Base-by-base conservation (phyloP, 2,329 filamentous ascomycete species). In the Trichoderma sp. region DNA sequence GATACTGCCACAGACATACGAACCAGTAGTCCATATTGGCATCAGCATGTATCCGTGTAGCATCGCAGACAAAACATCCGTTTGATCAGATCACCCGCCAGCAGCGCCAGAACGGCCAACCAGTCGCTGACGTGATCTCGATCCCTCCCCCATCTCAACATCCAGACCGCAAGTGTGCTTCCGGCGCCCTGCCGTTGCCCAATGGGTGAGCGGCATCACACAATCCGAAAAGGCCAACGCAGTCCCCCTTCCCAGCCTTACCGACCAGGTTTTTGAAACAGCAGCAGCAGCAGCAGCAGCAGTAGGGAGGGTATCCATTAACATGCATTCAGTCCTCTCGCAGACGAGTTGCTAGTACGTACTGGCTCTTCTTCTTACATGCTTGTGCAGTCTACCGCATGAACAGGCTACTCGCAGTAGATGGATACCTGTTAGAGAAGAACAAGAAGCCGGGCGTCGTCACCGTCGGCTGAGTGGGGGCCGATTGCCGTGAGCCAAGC, bases 71-170 rank as follows among this genome's bases (percentile, higher is more conserved):
- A 39, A 39, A 10, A 18, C 18, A 43, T 18, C 18, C 39, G 18
- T 43, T 43, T 43, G 39, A 43, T 43, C 39, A 43, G 39, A 43
- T 43, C 18, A 43, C 39, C 39, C 39, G 39, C 26, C 26, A 26
- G 26, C 26, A 26, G 26, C 2, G 18, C 24, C 54, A 37, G 7
- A 34, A 58, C 43, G 43, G 37, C 56, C 39, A 51, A 54, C 30
- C 34, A 39, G 37, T 21, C 55, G 63, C 63, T 66, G 63, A 66
- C 63, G 63, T 66, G 63, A 66, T 66, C 63, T 66, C 52, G 54
- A 66, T 66, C 63, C 63, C 28, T 43, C 39, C 39, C 39, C 39
- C 39, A 43, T 43, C 39, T 43, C 39, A 7, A 39, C 54, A 26
- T 43, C 24, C 24, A 54, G 46, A 21, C 32, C 59, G 24, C 10